Evolutionary conservation across 2,329 filamentous ascomycete species (phyloP).

Genomic region (Setomelanomma holmii): DNA sequence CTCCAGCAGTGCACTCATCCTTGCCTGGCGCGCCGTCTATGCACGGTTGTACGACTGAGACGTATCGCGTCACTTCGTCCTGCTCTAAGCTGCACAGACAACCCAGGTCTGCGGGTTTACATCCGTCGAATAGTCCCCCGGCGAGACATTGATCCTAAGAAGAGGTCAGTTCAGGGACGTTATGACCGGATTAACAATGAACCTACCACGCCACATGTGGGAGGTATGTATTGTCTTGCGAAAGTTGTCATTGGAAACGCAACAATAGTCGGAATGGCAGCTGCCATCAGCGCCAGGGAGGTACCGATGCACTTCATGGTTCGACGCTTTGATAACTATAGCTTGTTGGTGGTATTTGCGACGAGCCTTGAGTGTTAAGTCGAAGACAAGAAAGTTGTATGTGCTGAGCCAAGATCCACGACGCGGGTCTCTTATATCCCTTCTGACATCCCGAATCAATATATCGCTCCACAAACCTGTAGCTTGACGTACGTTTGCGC

Average conservation of each 20-base stretch:
- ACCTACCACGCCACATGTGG: conserved; percentile 25
- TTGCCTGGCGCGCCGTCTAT: conserved; percentile 18
- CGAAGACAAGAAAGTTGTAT: not conserved
- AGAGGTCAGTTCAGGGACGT: not conserved
- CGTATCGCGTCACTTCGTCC: conserved; percentile 19
- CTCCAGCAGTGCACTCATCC: conserved; percentile 22
- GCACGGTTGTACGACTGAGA: conserved; percentile 24
- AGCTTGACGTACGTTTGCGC: conserved; percentile 20
- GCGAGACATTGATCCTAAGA: conserved; percentile 16
- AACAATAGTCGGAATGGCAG: conserved; percentile 51
- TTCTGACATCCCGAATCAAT: conserved; percentile 10
- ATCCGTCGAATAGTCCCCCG: conserved; percentile 12
- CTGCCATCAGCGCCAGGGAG: not conserved
- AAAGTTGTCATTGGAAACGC: not conserved
- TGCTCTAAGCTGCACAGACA: conserved; percentile 26
- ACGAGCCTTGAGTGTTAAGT: not conserved
- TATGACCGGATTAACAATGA: no score
- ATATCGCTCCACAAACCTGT: conserved; percentile 14
- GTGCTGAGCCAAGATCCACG: not conserved
- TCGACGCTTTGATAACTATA: conserved; percentile 4
- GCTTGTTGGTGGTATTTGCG: not conserved
- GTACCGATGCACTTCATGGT: conserved; percentile 18
- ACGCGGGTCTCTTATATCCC: conserved; percentile 5
- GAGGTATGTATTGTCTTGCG: conserved; percentile 50
- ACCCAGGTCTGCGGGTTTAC: conserved; percentile 12